Percentiles rank a stretch among this genome's conserved stretches.
phyloP scores from a whole-genome alignment of 108 stramenopile genomes.

The Mayamaea pseudoterrestris region DNA sequence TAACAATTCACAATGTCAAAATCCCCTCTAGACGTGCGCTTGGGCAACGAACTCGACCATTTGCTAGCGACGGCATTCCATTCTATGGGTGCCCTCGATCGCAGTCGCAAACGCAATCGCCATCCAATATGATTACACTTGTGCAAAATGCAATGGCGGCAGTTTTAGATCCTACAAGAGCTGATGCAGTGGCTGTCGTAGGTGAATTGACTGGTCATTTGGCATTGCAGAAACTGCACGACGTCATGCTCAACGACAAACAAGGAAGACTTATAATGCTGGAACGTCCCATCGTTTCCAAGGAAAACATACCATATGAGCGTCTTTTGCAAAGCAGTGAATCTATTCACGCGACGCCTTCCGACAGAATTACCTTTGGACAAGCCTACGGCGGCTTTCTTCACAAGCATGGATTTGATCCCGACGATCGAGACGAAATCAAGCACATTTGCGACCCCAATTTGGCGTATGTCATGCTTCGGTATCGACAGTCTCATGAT shows the following conservation, averaged over 20 bases:
- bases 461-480: conserved; percentile 86
- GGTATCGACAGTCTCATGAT: conserved; percentile 93
- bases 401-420: conserved; percentile 71
- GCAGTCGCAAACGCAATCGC: neutral
- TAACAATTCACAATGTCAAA: no score
- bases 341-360: conserved; percentile 7
- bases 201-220: conserved; percentile 83
- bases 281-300: conserved; percentile 60
- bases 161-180: conserved; percentile 74
- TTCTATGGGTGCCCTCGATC: conserved; percentile 29
- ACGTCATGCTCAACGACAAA: conserved; percentile 48
- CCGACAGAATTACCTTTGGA: conserved; percentile 61
- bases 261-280: conserved; percentile 48
- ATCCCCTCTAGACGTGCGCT: no score
- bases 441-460: conserved; percentile 40
- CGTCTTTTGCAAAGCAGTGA: conserved; percentile 22
- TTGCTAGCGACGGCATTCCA: conserved; percentile 5
- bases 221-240: conserved; percentile 51
- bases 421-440: conserved; percentile 66
- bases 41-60: no score
- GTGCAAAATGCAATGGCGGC: conserved; percentile 76
- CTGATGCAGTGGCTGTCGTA: conserved; percentile 88
- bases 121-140: conserved; percentile 37
- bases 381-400: conserved; percentile 80
- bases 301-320: conserved; percentile 30